These are phyloP conservation scores for Backusella psychrophila DNA, from an alignment of 192 early-diverging fungal species.

Conservation along the genomic window DNA sequence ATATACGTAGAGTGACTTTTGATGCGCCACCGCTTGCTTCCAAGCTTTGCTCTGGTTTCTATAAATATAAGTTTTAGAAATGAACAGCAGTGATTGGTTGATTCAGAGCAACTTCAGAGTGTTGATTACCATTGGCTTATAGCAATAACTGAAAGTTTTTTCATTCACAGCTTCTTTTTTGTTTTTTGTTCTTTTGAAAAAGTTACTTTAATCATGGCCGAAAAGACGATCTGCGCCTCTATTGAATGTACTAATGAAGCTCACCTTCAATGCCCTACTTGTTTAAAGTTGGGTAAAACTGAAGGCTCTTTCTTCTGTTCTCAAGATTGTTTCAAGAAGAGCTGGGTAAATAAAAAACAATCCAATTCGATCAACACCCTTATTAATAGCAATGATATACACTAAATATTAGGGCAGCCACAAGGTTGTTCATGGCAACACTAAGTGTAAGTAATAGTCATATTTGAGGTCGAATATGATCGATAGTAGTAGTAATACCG, in stretches of 20 bases:
- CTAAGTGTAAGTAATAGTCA: not conserved
- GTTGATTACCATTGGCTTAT: not conserved
- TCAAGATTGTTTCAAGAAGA: conserved; percentile 69
- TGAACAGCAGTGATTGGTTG: not conserved
- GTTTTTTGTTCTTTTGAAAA: not conserved
- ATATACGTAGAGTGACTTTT: too few species aligned
- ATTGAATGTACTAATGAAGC: conserved; percentile 64
- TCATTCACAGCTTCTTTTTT: not conserved
- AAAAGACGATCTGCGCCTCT: conserved; percentile 38
- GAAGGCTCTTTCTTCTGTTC: conserved; percentile 69
- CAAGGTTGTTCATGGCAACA: conserved; percentile 15
- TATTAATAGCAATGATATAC: not conserved
- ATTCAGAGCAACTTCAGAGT: not conserved
- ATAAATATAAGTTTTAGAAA: not conserved
- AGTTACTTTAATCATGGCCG: not conserved
- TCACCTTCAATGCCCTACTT: conserved; percentile 73
- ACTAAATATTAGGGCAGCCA: conserved; percentile 3
- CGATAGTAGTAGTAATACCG: not conserved
- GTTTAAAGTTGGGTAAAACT: conserved; percentile 58
- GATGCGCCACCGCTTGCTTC: not conserved
- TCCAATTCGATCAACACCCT: not conserved
- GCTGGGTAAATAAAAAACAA: conserved; percentile 49
- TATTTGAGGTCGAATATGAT: not conserved
- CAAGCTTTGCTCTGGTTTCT: not conserved
- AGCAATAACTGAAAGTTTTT: not conserved